A percentile compares a stretch with the other conserved stretches of the same genome.
phyloP scores from a whole-genome alignment of 495 filamentous ascomycete species.

The Lepidopterella palustris region DNA sequence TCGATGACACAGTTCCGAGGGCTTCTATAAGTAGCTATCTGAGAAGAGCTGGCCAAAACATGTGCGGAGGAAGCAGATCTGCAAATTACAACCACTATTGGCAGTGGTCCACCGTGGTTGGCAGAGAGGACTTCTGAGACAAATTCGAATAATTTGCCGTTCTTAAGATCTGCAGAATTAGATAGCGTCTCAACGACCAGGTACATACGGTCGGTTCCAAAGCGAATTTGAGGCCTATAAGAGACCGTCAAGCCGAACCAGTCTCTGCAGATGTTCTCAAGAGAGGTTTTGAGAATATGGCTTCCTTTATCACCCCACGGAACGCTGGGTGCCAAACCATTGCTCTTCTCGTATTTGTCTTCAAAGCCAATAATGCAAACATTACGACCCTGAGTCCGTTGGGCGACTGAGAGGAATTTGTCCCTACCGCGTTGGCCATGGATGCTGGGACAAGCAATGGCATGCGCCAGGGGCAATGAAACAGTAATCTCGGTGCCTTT shows the following conservation, averaged over 20 bases:
- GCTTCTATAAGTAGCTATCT: not conserved
- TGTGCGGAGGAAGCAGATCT: not conserved
- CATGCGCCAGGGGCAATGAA: constrained; percentile 9
- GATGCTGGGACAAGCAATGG: not conserved
- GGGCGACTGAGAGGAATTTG: not conserved
- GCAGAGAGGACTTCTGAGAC: not conserved
- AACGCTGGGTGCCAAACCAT: too few relatives aligned
- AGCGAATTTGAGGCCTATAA: not conserved
- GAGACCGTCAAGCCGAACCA: not conserved
- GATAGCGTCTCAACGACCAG: not conserved
- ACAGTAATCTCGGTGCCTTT: constrained; percentile 28
- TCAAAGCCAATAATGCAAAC: not conserved
- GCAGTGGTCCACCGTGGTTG: not conserved
- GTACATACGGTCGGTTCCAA: not conserved
- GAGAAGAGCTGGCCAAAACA: not conserved
- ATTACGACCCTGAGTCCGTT: not conserved
- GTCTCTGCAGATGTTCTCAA: not conserved
- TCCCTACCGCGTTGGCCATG: not conserved
- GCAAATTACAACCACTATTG: not conserved
- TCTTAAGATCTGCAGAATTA: not conserved
- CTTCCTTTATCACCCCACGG: not conserved
- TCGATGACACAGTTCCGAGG: not conserved
- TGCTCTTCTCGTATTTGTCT: not conserved
- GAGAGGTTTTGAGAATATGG: not conserved
- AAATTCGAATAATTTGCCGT: not conserved